Evolutionary conservation across 2,329 filamentous ascomycete species (phyloP), one percentile per base, ranked within the genome.

Genomic region (Neoscytalidium dimidiatum): DNA sequence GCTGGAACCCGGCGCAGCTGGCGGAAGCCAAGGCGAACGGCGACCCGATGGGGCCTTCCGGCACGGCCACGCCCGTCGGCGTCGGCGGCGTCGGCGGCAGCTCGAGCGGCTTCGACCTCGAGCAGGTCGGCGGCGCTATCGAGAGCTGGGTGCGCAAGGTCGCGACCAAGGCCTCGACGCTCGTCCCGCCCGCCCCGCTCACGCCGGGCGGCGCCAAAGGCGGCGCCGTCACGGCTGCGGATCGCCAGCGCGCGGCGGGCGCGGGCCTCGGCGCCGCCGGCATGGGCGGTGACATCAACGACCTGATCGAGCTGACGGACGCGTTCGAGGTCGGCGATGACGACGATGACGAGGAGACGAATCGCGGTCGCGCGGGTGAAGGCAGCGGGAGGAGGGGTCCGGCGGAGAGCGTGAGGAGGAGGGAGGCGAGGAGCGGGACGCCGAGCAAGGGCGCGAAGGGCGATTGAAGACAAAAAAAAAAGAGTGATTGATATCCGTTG

Each of bases 121-220:
- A 97, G 71, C 91, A 94, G 68, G 89, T 96, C 9, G 93, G 94
- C 1, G 90, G 92, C 5, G 90, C 91, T 2, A 89, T 98, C 31
- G 95, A 98, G 78, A 90, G 89, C 1, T 99, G 95, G 93, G 83
- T 98, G 66, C 85, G 94, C 66, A 92, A 92, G 67, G 88, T 96
- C 41, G 92, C 92, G 66, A 82, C 85, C 5, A 89, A 89, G 72
- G 83, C 85, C 4, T 73, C 74, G 19, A 61, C 53, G 31, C 52
- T 65, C 33, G 56, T 65, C 3, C 63, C 63, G 11, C 63, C 63
- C 5, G 63, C 63, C 4, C 44, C 38, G 33, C 41, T 53, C n/a
- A 57, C 62, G 19, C 51, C 52, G n/a, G n/a, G n/a, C 13, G 31
- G 52, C 19, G 44, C 31, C 13, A 29, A 8, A 4, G 14, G 38